A percentile compares a stretch with the other conserved stretches of the same genome.
Conservation (phyloP, 495 filamentous ascomycete genomes). For the Aspergillus sclerotiicarbonarius region DNA sequence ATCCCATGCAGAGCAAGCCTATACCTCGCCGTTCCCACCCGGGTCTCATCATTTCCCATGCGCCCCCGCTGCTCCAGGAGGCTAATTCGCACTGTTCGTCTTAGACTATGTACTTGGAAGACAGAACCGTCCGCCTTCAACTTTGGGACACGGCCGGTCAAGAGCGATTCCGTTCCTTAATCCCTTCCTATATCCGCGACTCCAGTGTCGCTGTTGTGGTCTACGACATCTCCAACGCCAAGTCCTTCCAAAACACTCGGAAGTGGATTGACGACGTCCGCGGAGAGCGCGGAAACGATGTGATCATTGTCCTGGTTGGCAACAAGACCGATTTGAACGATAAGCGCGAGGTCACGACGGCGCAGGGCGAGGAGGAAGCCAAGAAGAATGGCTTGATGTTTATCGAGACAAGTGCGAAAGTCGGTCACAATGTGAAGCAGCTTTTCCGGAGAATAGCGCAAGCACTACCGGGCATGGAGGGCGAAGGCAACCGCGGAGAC, state of each 20-base stretch:
- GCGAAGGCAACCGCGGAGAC: conserved; percentile 62
- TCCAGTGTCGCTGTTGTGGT: conserved; percentile 96
- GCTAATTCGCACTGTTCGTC: conserved; percentile 10
- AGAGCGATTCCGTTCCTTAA: conserved; percentile 93
- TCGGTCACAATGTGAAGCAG: conserved; percentile 96
- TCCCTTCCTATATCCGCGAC: conserved; percentile 97
- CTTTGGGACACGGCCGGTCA: conserved; percentile 99
- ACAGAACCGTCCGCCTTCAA: conserved; percentile 93
- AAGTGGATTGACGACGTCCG: conserved; percentile 99
- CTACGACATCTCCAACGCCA: conserved; percentile 96
- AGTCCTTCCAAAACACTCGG: conserved; percentile 93
- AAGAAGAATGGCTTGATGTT: conserved; percentile 97
- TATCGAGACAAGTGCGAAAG: conserved; percentile 97
- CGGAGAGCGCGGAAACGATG: conserved; percentile 93
- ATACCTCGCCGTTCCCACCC: not conserved
- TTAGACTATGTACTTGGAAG: conserved; percentile 99
- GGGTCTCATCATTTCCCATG: not conserved
- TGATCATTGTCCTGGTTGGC: conserved; percentile 96
- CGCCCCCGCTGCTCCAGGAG: not conserved
- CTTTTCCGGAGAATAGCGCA: conserved; percentile 97
- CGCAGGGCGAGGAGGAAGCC: conserved; percentile 97
- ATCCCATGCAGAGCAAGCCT: not conserved
- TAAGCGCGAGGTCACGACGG: conserved; percentile 91
- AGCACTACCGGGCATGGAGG: conserved; percentile 96
- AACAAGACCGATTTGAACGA: conserved; percentile 99